phyloP scores from a whole-genome alignment of 2,329 filamentous ascomycete species.

The Drechslera avenae region DNA sequence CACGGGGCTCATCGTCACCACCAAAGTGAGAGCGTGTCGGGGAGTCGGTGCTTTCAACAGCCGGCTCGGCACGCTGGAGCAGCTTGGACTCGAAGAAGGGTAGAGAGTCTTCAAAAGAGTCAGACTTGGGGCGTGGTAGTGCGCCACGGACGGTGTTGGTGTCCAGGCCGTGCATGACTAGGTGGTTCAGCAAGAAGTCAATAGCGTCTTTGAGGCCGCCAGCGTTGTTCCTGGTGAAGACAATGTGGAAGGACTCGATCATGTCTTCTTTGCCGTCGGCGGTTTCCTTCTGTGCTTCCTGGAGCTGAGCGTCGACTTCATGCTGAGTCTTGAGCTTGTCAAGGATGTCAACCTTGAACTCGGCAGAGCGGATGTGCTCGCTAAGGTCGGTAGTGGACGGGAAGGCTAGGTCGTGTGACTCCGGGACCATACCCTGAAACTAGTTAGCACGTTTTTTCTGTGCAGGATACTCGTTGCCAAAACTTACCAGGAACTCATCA shows the following conservation, averaged over 20 bases:
- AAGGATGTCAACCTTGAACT: conserved; percentile 80
- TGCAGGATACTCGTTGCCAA: neutral
- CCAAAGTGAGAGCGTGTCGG: conserved; percentile 84
- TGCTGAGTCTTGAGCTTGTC: conserved; percentile 89
- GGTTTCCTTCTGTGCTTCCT: conserved; percentile 54
- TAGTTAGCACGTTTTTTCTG: conserved; percentile 39
- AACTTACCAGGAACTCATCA: conserved; percentile 80
- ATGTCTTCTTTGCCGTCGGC: conserved; percentile 50
- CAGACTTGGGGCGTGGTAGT: conserved; percentile 97
- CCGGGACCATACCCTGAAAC: conserved; percentile 86
- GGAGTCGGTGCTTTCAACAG: conserved; percentile 77
- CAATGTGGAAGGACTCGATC: conserved; percentile 55
- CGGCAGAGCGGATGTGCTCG: conserved; percentile 78
- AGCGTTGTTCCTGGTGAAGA: conserved; percentile 94
- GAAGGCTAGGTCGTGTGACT: conserved; percentile 89
- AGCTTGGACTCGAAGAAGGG: conserved; percentile 98
- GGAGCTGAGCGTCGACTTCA: conserved; percentile 82
- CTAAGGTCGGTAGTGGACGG: conserved; percentile 75
- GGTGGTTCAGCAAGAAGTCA: conserved; percentile 85
- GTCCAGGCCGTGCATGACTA: conserved; percentile 89
- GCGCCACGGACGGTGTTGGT: conserved; percentile 81
- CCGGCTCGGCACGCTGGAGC: conserved; percentile 85
- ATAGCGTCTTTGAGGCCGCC: conserved; percentile 94
- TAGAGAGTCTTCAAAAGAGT: conserved; percentile 96
- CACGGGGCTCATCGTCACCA: conserved; percentile 78